Percentiles rank a stretch among this genome's conserved stretches.
These are phyloP conservation scores for Roridomyces roridus DNA, from an alignment of 768 basidiomycete genomes.

Conservation along the genomic window DNA sequence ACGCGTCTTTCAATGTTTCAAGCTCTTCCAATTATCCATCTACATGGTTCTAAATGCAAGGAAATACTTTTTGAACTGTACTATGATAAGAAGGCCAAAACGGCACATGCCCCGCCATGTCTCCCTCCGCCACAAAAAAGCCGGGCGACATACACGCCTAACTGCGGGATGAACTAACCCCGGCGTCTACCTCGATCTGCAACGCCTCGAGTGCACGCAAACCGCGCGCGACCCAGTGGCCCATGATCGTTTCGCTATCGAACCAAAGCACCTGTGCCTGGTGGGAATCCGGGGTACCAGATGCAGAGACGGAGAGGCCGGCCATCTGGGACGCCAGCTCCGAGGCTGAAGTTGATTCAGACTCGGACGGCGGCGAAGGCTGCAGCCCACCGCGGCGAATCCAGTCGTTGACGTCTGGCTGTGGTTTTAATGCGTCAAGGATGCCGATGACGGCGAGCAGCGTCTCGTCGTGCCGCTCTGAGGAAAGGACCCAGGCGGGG, in stretches of 20 bases:
- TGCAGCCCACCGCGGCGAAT: conserved; percentile 49
- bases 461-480: conserved; percentile 41
- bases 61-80: too few relatives aligned
- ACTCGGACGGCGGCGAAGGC: neutral
- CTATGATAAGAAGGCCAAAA: too few relatives aligned
- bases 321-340: neutral
- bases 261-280: conserved; percentile 17
- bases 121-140: too few relatives aligned
- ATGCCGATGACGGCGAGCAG: conserved; percentile 60
- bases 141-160: too few relatives aligned
- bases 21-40: too few relatives aligned
- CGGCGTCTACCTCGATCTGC: conserved; percentile 17
- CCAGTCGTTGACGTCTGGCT: conserved; percentile 59
- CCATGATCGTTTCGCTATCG: conserved; percentile 8
- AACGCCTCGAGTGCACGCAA: conserved; percentile 17
- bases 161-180: too few relatives aligned
- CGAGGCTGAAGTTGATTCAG: neutral
- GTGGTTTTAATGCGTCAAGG: conserved; percentile 49
- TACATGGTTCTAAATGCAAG: too few relatives aligned
- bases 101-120: too few relatives aligned
- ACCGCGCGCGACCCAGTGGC: conserved; percentile 14
- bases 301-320: neutral
- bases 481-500: neutral
- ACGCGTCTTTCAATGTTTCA: too few relatives aligned
- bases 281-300: too few relatives aligned